Base-by-base conservation (phyloP, 2,329 filamentous ascomycete species). In the Exutisphaerella laricina region DNA sequence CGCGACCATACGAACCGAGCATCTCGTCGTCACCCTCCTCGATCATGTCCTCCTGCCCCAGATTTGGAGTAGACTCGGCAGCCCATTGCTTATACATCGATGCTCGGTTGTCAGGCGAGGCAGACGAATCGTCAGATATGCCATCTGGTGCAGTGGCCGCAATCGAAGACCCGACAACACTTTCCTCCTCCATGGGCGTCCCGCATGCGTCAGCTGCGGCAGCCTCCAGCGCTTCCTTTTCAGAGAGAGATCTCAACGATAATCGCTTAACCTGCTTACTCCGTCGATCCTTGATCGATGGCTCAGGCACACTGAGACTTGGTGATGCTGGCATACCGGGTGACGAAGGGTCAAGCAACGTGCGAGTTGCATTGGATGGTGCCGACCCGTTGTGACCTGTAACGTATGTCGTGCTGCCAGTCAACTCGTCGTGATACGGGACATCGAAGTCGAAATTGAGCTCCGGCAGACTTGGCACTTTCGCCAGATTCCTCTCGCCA, bases 171-270 rank as follows among this genome's bases (percentile, higher is more conserved):
- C 44, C 52, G 9, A 53, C n/a, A 17, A 47, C 53, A 20, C 49
- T 47, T 17, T 52, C 48, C 43, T 51, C 18, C 36, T 31, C 18
- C 43, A 33, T 26, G 13, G 30, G 31, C 20, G 29, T 29, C 12
- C 16, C 38, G n/a, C 6, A 12, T 9, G 5, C 23, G 6, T 52
- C 18, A 62, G 61, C 39, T 69, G 63, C 44, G 73, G 68, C 20
- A 75, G 63, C 38, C 8, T 50, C 49, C 20, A 44, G 36, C 20
- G 48, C 39, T 25, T 48, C 40, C 23, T 49, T 50, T 17, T 36
- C 43, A 16, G 33, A 38, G 4, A 51, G 33, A 13, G 49, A 51
- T 5, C 32, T 26, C 20, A 45, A 36, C 8, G 51, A 54, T 13
- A 51, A 29, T 28, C 43, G 46, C 25, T 42, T 42, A 7, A 47